Conservation (phyloP, 768 basidiomycete genomes). For the Rhodotorula toruloides region DNA sequence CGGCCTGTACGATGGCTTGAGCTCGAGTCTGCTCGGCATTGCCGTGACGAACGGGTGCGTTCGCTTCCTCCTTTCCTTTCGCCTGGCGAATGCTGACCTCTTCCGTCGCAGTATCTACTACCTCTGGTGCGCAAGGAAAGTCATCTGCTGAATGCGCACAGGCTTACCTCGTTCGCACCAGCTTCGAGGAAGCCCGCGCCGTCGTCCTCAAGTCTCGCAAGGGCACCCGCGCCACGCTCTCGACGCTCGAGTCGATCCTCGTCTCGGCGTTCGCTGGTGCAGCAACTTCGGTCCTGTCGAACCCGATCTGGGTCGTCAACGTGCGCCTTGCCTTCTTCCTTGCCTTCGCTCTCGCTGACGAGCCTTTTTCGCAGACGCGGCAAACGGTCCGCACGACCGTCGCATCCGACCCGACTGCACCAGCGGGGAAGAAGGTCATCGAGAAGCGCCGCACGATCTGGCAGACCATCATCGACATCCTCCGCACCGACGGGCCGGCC, state of each 20-base stretch:
- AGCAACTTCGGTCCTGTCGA: slow-evolving; percentile 78
- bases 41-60: slow-evolving; percentile 70
- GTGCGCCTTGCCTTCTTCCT: slow-evolving; percentile 44
- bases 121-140: slow-evolving; percentile 43
- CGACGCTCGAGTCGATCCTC: slow-evolving; percentile 80
- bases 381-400: slow-evolving; percentile 42
- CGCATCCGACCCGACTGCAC: slow-evolving; percentile 1
- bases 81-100: not conserved
- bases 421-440: slow-evolving; percentile 33
- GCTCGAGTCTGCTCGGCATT: slow-evolving; percentile 79
- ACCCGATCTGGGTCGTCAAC: slow-evolving; percentile 96
- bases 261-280: slow-evolving; percentile 70
- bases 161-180: too few species aligned
- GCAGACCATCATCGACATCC: slow-evolving; percentile 63
- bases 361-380: slow-evolving; percentile 15
- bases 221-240: slow-evolving; percentile 52
- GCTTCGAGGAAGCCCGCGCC: slow-evolving; percentile 47
- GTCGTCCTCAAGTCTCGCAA: slow-evolving; percentile 43
- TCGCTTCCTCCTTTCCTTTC: not conserved
- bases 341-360: slow-evolving; percentile 17
- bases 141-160: slow-evolving; percentile 57
- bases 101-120: slow-evolving; percentile 68
- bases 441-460: slow-evolving; percentile 59
- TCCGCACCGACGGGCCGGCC: slow-evolving; percentile 66
- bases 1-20: slow-evolving; percentile 81